These are phyloP conservation scores for Euphrasia arctica DNA, from an alignment of 305 asterid genomes.

Conservation along the genomic window DNA sequence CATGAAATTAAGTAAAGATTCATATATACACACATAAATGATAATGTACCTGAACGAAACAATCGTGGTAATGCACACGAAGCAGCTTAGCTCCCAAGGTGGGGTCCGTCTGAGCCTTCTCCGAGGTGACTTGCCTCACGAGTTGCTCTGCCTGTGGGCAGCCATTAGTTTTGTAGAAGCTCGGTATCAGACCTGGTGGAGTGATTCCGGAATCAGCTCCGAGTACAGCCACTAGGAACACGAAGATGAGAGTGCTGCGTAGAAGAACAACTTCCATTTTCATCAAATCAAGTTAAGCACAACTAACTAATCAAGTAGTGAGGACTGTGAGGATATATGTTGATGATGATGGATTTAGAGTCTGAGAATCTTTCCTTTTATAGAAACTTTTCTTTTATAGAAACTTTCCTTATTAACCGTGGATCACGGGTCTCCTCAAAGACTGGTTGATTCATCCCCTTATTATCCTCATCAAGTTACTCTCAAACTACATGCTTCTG, in stretches of 20 bases:
- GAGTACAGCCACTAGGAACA: constrained; percentile 20
- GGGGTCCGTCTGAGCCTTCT: constrained; percentile 26
- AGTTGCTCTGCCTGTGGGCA: constrained; percentile 42
- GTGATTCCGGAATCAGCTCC: constrained; percentile 9
- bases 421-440: no score
- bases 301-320: no score
- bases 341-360: no score
- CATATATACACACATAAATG: no score
- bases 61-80: constrained; percentile 53
- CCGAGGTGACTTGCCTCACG: constrained; percentile 34
- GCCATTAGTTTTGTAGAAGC: constrained; percentile 27
- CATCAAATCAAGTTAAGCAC: neutral
- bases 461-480: no score
- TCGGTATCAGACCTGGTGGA: constrained; percentile 5
- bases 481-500: no score
- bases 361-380: no score
- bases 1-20: no score
- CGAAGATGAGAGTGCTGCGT: constrained; percentile 17
- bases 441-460: no score
- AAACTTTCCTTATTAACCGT: no score
- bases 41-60: constrained; percentile 42
- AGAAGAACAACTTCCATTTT: constrained; percentile 29
- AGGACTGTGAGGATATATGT: no score
- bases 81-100: constrained; percentile 47
- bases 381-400: no score